phyloP scores from a whole-genome alignment of 2,329 filamentous ascomycete genomes.

The Tricladium varicosporioides region DNA sequence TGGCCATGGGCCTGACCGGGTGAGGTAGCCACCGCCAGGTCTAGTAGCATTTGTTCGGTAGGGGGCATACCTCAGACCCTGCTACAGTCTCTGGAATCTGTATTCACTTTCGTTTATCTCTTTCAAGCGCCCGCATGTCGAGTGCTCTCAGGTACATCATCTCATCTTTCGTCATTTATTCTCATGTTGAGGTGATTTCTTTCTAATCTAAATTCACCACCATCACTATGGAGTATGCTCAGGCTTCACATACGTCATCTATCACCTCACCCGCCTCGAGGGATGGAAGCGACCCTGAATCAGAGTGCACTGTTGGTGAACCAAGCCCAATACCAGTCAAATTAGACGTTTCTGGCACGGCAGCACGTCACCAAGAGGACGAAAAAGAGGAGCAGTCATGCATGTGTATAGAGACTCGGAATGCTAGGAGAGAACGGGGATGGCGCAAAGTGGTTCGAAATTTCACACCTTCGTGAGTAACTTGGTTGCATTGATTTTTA shows the following conservation, averaged over 20 bases:
- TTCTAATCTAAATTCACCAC: background rate
- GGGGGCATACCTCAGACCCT: no score
- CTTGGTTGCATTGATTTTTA: background rate
- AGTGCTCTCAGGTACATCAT: background rate
- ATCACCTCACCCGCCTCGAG: background rate
- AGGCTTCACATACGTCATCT: background rate
- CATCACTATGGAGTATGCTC: background rate
- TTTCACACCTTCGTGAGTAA: slow-evolving; percentile 52
- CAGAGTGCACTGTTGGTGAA: background rate
- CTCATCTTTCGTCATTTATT: background rate
- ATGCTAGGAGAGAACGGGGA: slow-evolving; percentile 9
- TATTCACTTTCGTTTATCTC: background rate
- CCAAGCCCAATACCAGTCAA: background rate
- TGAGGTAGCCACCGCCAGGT: no score
- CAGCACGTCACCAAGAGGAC: background rate
- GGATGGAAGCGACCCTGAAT: slow-evolving; percentile 4
- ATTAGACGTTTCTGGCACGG: background rate
- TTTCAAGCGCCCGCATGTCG: background rate
- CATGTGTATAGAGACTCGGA: background rate
- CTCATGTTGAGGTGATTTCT: background rate
- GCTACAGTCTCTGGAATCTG: no score
- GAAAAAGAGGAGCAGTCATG: background rate
- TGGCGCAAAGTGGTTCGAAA: slow-evolving; percentile 44
- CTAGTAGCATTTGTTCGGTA: no score
- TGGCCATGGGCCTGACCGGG: no score